Evolutionary conservation across 306 rosid species (phyloP).

Genomic region (Quercus gilva): DNA sequence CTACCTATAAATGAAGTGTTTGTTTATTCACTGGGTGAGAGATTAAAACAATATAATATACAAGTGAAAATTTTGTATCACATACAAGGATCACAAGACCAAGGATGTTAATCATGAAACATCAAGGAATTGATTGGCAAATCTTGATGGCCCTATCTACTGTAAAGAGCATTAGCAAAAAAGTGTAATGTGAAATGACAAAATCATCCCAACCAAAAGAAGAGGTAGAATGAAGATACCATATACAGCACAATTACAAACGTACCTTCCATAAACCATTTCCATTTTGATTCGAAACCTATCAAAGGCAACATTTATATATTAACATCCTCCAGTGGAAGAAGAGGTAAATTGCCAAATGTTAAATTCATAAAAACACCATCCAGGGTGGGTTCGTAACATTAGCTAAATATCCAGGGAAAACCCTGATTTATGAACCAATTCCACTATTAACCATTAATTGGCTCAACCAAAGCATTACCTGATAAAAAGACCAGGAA

Average conservation of each 20-base stretch:
- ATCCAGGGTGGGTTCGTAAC: slow-evolving; percentile 16
- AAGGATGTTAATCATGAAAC: too few species aligned
- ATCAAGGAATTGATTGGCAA: too few species aligned
- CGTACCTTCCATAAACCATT: neutral
- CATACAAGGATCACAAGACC: too few species aligned
- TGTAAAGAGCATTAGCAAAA: neutral
- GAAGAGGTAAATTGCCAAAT: neutral
- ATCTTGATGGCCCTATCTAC: too few species aligned
- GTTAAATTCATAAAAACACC: slow-evolving; percentile 3
- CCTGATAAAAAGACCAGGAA: slow-evolving; percentile 45
- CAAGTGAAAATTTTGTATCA: neutral
- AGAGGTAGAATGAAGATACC: neutral
- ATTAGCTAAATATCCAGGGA: slow-evolving; percentile 16
- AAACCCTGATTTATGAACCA: slow-evolving; percentile 27
- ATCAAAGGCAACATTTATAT: neutral
- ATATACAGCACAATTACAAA: neutral
- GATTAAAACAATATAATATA: neutral
- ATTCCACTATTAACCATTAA: slow-evolving; percentile 6
- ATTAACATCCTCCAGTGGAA: neutral
- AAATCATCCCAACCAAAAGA: neutral
- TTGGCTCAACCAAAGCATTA: slow-evolving; percentile 38
- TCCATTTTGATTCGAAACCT: neutral
- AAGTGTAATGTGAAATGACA: neutral
- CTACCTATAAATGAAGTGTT: too few species aligned
- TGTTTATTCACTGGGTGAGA: neutral